Conservation (phyloP, 1,284 basidiomycete genomes). For the Boletellus deceptivus region DNA sequence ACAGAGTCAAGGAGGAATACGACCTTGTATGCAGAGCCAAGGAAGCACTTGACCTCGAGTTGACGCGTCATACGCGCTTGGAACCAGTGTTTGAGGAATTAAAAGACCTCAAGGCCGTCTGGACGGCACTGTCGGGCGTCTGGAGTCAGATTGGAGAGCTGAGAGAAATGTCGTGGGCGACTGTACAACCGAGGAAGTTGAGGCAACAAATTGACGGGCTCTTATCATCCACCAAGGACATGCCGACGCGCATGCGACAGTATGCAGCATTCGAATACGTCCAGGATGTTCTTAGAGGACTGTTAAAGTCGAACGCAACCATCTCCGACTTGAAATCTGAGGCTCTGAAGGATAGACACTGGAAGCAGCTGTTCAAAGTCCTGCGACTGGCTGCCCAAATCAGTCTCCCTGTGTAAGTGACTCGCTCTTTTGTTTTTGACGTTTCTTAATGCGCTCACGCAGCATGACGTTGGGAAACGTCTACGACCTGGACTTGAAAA, state of each 20-base stretch:
- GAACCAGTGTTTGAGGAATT: constrained; percentile 95
- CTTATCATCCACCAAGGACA: constrained; percentile 89
- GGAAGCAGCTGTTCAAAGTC: constrained; percentile 97
- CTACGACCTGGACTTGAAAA: constrained; percentile 95
- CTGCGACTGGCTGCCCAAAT: constrained; percentile 68
- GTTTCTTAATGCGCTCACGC: constrained; percentile 14
- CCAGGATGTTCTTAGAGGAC: constrained; percentile 82
- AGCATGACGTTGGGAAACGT: constrained; percentile 96
- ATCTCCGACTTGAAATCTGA: constrained; percentile 96
- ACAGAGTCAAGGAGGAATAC: constrained; percentile 88
- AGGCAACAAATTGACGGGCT: constrained; percentile 92
- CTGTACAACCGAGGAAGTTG: constrained; percentile 91
- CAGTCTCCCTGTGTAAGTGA: constrained; percentile 63
- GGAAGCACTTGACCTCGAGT: constrained; percentile 93
- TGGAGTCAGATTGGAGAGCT: constrained; percentile 94
- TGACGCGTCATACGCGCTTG: constrained; percentile 86
- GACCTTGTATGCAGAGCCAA: constrained; percentile 94
- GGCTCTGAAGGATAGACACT: constrained; percentile 96
- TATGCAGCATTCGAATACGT: constrained; percentile 99
- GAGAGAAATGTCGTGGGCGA: constrained; percentile 87
- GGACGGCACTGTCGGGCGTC: constrained; percentile 97
- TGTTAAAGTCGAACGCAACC: constrained; percentile 88
- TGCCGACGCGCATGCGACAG: constrained; percentile 99
- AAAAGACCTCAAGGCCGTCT: constrained; percentile 95
- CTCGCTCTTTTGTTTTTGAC: neutral